Evolutionary conservation across 768 basidiomycete genomes (phyloP).

Genomic region (Mycena pura): DNA sequence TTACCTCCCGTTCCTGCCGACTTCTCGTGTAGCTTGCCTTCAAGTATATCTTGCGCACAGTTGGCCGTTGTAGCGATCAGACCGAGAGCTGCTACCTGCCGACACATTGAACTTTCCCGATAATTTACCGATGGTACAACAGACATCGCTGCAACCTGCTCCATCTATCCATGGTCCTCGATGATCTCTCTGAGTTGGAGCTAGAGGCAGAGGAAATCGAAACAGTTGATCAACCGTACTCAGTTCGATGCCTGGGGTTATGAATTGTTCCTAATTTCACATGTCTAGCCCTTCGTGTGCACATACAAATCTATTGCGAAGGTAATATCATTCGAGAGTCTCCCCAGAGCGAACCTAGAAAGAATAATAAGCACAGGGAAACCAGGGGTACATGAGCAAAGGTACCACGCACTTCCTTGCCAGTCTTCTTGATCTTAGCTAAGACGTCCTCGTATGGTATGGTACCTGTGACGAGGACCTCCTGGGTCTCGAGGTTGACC

Average conservation of each 20-base stretch:
- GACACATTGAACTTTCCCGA: not conserved
- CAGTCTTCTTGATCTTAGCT: slow-evolving; percentile 87
- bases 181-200: not conserved
- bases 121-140: not conserved
- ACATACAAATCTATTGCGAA: too few species aligned
- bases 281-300: too few species aligned
- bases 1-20: not conserved
- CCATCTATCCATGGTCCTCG: not conserved
- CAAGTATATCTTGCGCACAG: not conserved
- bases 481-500: slow-evolving; percentile 72
- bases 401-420: slow-evolving; percentile 73
- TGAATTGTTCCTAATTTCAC: too few species aligned
- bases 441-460: slow-evolving; percentile 69
- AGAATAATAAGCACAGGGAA: not conserved
- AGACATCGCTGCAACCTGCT: not conserved
- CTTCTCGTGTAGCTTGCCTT: not conserved
- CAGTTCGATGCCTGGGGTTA: too few species aligned
- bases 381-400: not conserved
- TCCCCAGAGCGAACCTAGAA: slow-evolving; percentile 53
- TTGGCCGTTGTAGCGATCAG: not conserved
- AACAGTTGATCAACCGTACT: not conserved
- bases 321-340: slow-evolving; percentile 49
- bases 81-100: not conserved
- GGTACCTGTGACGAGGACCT: slow-evolving; percentile 70
- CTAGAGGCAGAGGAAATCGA: not conserved